Evolutionary conservation across 2,329 filamentous ascomycete genomes (phyloP).

Genomic region (Cladosporium sp.): DNA sequence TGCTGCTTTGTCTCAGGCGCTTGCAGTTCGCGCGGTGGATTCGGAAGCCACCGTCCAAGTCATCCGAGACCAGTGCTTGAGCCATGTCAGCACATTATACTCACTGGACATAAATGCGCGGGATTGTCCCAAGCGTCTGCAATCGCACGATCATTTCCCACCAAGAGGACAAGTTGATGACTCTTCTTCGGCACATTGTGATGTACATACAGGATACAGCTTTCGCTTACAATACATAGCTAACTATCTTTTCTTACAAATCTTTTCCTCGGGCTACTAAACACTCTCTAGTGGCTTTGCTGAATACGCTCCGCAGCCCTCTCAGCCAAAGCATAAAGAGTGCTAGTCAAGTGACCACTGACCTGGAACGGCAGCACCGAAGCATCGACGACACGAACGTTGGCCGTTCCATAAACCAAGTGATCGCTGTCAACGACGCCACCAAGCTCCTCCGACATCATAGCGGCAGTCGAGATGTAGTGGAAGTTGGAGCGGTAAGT

Average conservation of each 20-base stretch:
- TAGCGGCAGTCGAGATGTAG: slow-evolving; percentile 26
- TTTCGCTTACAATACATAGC: background rate
- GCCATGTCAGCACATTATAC: background rate
- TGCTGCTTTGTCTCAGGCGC: slow-evolving; percentile 23
- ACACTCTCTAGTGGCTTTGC: background rate
- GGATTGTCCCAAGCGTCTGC: too few species aligned
- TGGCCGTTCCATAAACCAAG: slow-evolving; percentile 30
- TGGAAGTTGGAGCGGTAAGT: slow-evolving; percentile 29
- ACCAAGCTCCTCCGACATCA: slow-evolving; percentile 23
- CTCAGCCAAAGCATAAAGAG: slow-evolving; percentile 32
- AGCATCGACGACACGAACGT: slow-evolving; percentile 34
- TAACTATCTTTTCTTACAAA: background rate
- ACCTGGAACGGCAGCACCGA: slow-evolving; percentile 34
- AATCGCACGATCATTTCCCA: background rate
- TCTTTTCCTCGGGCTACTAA: background rate
- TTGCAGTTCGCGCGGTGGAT: background rate
- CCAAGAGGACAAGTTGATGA: background rate
- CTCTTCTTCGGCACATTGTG: background rate
- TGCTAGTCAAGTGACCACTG: slow-evolving; percentile 28
- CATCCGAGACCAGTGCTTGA: background rate
- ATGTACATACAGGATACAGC: background rate
- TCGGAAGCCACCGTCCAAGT: background rate
- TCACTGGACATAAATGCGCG: too few species aligned
- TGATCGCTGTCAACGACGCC: slow-evolving; percentile 32
- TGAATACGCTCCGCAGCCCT: slow-evolving; percentile 30